A percentile compares a stretch with the other conserved stretches of the same genome.
phyloP scores from a whole-genome alignment of 2,329 filamentous ascomycete genomes.

The Stachybotrys echinatus region DNA sequence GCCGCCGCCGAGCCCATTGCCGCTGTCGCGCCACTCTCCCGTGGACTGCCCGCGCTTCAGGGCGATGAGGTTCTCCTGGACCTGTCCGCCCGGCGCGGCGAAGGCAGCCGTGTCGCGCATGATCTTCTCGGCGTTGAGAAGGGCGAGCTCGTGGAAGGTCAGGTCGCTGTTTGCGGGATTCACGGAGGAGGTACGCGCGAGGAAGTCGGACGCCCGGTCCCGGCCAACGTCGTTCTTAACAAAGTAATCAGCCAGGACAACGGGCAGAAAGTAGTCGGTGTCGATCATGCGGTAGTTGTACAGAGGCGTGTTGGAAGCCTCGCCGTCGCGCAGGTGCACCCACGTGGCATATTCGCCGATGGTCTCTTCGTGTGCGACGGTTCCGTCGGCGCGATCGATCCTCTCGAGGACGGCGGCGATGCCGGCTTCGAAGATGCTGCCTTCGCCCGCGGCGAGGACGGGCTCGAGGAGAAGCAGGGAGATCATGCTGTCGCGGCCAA shows the following conservation, averaged over 20 bases:
- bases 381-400: slow-evolving; percentile 54
- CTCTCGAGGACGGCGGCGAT: slow-evolving; percentile 56
- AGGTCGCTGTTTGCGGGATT: slow-evolving; percentile 44
- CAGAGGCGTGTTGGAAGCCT: slow-evolving; percentile 43
- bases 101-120: slow-evolving; percentile 52
- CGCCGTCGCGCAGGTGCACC: slow-evolving; percentile 47
- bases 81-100: slow-evolving; percentile 35
- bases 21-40: slow-evolving; percentile 60
- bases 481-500: slow-evolving; percentile 62
- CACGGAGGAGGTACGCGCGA: slow-evolving; percentile 39
- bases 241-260: slow-evolving; percentile 56
- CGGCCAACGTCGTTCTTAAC: slow-evolving; percentile 34
- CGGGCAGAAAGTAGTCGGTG: slow-evolving; percentile 55
- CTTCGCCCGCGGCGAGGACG: slow-evolving; percentile 49
- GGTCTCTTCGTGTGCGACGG: slow-evolving; percentile 59
- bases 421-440: slow-evolving; percentile 54
- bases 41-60: slow-evolving; percentile 49
- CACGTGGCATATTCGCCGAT: slow-evolving; percentile 62
- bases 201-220: slow-evolving; percentile 24
- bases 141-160: slow-evolving; percentile 46
- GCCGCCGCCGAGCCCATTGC: slow-evolving; percentile 54
- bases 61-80: slow-evolving; percentile 49
- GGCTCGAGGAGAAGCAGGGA: slow-evolving; percentile 52
- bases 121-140: slow-evolving; percentile 51
- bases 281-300: slow-evolving; percentile 61